Conservation (phyloP, 345 rosid genomes). For the Erucastrum elatum region DNA sequence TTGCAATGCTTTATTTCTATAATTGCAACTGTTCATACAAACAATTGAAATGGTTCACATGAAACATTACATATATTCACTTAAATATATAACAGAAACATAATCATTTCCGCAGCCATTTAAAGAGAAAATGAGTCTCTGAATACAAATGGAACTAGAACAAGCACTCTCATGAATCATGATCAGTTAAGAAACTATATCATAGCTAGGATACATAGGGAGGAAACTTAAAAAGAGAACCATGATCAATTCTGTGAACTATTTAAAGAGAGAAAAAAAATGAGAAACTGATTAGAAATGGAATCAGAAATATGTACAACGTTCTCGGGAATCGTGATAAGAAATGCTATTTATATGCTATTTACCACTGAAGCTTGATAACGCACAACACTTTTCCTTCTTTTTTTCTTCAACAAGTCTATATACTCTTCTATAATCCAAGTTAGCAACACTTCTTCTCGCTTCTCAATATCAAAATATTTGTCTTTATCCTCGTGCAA, state of each 20-base stretch:
- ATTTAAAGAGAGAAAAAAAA: not conserved
- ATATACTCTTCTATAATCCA: constrained; percentile 1
- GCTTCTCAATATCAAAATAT: not conserved
- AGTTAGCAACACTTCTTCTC: not conserved
- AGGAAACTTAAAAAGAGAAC: not conserved
- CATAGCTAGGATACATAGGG: not conserved
- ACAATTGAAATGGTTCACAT: no score
- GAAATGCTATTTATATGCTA: not conserved
- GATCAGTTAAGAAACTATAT: no score
- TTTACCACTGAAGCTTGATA: not conserved
- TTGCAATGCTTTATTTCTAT: no score
- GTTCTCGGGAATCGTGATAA: not conserved
- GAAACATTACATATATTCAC: no score
- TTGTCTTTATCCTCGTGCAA: not conserved
- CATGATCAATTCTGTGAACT: not conserved
- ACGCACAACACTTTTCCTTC: not conserved
- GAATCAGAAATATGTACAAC: not conserved
- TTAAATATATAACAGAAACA: not conserved
- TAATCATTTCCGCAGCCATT: not conserved
- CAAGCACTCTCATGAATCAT: not conserved
- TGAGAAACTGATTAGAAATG: not conserved
- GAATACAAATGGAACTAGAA: not conserved
- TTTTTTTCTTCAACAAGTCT: not conserved
- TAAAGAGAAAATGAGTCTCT: not conserved
- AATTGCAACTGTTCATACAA: no score